phyloP scores from a whole-genome alignment of 1,284 basidiomycete species.

The Rhizopogon hawkerae region DNA sequence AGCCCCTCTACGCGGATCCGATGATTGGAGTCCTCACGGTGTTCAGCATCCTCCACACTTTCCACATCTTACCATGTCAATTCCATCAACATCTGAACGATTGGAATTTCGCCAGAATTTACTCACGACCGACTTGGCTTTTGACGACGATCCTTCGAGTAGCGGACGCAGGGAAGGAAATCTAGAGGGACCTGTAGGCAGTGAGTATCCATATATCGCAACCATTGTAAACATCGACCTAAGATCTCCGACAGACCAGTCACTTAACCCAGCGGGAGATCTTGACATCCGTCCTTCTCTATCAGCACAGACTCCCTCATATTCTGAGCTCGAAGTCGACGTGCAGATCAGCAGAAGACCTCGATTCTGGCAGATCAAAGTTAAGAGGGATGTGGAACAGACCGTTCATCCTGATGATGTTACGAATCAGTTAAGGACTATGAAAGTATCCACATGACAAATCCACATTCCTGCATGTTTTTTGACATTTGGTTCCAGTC shows the following conservation, averaged over 20 bases:
- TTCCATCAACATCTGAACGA: neutral
- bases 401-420: conserved; percentile 35
- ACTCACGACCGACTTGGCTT: neutral
- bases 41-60: neutral
- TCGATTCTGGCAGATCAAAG: conserved; percentile 33
- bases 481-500: neutral
- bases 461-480: neutral
- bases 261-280: conserved; percentile 7
- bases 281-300: neutral
- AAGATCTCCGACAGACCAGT: neutral
- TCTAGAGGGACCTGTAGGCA: conserved; percentile 51
- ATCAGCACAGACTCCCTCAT: neutral
- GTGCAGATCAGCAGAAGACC: conserved; percentile 29
- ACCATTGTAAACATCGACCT: neutral
- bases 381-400: conserved; percentile 20
- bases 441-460: conserved; percentile 29
- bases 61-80: neutral
- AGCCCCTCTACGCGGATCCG: neutral
- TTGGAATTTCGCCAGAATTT: neutral
- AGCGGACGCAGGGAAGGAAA: conserved; percentile 45
- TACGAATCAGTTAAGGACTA: conserved; percentile 40
- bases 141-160: conserved; percentile 28
- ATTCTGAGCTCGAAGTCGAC: conserved; percentile 24
- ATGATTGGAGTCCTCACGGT: neutral
- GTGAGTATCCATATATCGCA: conserved; percentile 40